A percentile compares a stretch with the other conserved stretches of the same genome.
phyloP scores from a whole-genome alignment of 2,329 filamentous ascomycete genomes.

The Tolypocladium cylindrosporum region DNA sequence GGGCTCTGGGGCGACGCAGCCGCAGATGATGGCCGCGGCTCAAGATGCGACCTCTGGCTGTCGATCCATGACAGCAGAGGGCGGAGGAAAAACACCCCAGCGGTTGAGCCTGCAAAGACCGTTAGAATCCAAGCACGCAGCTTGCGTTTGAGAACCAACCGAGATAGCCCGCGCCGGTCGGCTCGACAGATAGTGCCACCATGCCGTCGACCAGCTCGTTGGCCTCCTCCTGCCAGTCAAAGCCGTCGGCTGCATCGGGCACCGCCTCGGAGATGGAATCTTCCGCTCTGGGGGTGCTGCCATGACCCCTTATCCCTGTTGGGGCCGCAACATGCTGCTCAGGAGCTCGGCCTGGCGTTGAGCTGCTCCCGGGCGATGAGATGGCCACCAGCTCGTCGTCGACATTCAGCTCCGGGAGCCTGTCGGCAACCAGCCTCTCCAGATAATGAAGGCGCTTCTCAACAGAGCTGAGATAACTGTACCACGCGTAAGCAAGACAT shows the following conservation, averaged over 20 bases:
- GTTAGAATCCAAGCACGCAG: neutral
- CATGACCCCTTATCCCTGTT: neutral
- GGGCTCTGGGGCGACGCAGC: neutral
- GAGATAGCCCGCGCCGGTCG: constrained; percentile 22
- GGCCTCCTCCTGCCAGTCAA: constrained; percentile 22
- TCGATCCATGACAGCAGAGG: constrained; percentile 15
- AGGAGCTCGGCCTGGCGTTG: neutral
- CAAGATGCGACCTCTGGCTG: neutral
- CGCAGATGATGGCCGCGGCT: constrained; percentile 4
- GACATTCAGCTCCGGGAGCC: constrained; percentile 2
- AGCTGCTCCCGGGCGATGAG: neutral
- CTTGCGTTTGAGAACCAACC: constrained; percentile 5
- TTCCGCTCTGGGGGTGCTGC: neutral
- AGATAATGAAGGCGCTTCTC: constrained; percentile 1
- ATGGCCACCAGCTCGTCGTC: neutral
- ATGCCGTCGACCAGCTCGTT: constrained; percentile 23
- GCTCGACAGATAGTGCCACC: constrained; percentile 24
- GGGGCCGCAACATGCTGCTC: neutral
- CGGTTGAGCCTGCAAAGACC: constrained; percentile 12
- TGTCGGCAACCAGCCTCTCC: constrained; percentile 2
- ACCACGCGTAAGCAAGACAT: too few species aligned
- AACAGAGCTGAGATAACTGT: constrained; percentile 12
- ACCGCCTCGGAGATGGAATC: constrained; percentile 16
- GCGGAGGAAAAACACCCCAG: constrained; percentile 19
- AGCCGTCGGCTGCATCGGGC: constrained; percentile 18